Evolutionary conservation across 768 basidiomycete genomes (phyloP).

Genomic region (Suillus americanus): DNA sequence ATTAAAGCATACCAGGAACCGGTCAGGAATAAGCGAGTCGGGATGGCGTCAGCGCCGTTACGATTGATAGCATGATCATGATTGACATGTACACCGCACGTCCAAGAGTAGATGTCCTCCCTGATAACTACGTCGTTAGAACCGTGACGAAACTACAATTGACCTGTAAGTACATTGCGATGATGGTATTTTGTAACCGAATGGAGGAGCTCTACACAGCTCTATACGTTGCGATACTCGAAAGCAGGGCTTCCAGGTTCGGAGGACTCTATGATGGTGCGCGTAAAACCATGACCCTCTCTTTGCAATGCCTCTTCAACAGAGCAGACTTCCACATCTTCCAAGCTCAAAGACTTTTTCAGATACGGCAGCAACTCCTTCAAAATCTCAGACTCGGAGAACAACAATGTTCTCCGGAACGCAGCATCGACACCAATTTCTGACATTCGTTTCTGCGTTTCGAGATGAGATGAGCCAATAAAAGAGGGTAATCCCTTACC

Average conservation of each 20-base stretch:
- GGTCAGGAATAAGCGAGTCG: too few species aligned
- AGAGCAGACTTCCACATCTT: slow-evolving; percentile 67
- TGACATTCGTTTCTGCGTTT: slow-evolving; percentile 70
- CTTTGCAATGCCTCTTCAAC: slow-evolving; percentile 66
- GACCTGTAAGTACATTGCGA: not conserved
- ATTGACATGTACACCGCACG: too few species aligned
- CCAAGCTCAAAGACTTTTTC: slow-evolving; percentile 69
- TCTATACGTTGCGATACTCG: slow-evolving; percentile 77
- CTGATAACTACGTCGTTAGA: not conserved
- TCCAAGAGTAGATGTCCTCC: not conserved
- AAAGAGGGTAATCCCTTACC: slow-evolving; percentile 43
- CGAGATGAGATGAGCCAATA: slow-evolving; percentile 5
- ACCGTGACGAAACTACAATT: not conserved
- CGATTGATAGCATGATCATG: too few species aligned
- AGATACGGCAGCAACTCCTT: slow-evolving; percentile 74
- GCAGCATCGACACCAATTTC: slow-evolving; percentile 75
- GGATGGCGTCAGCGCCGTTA: too few species aligned
- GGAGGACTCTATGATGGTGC: slow-evolving; percentile 74
- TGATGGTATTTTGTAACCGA: not conserved
- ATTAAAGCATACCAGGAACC: too few species aligned
- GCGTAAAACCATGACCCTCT: slow-evolving; percentile 57
- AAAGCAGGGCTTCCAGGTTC: slow-evolving; percentile 88
- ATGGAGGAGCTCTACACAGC: slow-evolving; percentile 31
- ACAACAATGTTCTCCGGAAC: slow-evolving; percentile 80
- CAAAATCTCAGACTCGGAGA: slow-evolving; percentile 79